Conservation (phyloP, 306 rosid genomes). For the Pterocarpus santalinus region DNA sequence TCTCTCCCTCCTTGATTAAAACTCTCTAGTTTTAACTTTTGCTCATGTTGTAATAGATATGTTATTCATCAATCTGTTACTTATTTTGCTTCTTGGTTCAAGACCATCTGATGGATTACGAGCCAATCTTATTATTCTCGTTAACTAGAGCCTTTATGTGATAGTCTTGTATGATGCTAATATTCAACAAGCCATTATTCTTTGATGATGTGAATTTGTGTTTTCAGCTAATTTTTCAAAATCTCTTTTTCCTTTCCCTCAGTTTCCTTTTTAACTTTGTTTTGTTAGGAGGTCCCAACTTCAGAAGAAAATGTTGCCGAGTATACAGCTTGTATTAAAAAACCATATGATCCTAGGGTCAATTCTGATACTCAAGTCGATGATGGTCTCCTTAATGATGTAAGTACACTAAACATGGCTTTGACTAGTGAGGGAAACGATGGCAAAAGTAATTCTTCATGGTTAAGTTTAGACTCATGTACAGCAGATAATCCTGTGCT, state of each 20-base stretch:
- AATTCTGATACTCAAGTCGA: slow-evolving; percentile 51
- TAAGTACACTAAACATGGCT: slow-evolving; percentile 53
- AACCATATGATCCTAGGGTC: slow-evolving; percentile 47
- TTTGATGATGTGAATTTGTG: slow-evolving; percentile 35
- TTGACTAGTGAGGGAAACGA: slow-evolving; percentile 58
- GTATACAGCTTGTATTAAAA: slow-evolving; percentile 36
- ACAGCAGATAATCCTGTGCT: slow-evolving; percentile 48
- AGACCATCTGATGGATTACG: slow-evolving; percentile 32
- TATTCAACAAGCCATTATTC: slow-evolving; percentile 21
- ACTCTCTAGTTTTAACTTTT: slow-evolving; percentile 26
- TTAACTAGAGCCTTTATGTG: slow-evolving; percentile 17
- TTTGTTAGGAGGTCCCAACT: slow-evolving; percentile 61
- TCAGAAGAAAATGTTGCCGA: slow-evolving; percentile 47
- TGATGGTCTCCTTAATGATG: slow-evolving; percentile 44
- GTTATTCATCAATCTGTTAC: slow-evolving; percentile 6
- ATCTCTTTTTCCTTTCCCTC: background rate
- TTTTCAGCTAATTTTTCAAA: slow-evolving; percentile 3
- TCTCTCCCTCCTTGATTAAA: slow-evolving; percentile 28
- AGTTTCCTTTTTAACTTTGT: slow-evolving; percentile 30
- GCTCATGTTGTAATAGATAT: background rate
- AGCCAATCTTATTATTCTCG: slow-evolving; percentile 1
- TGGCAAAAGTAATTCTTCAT: slow-evolving; percentile 61
- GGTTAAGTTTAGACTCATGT: slow-evolving; percentile 77
- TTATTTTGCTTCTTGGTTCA: slow-evolving; percentile 25
- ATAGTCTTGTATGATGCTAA: slow-evolving; percentile 17